Base-by-base conservation (phyloP, 768 basidiomycete species). In the Lentinula lateritia region DNA sequence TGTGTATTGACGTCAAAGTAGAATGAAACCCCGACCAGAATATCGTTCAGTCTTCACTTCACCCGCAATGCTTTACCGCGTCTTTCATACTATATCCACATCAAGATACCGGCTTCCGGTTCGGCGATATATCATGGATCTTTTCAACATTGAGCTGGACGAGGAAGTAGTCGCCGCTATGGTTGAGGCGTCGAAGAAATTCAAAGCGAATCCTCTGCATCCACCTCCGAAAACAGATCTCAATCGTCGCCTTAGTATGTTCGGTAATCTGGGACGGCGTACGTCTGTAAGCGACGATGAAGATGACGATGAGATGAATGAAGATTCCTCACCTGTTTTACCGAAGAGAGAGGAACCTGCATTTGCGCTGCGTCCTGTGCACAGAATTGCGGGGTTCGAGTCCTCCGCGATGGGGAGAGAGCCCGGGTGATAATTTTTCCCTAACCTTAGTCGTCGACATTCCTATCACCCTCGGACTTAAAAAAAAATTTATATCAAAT, bases 21-120 rank as follows among this genome's bases (percentile, higher is more conserved):
- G 92, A 69, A 84, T 94, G 78, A 93, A 93, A 74, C 80, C 87
- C 50, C 84, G 87, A 5, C 84, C 82, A 35, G 91, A 87, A 75
- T 95, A 86, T 65, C 85, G 87, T 32, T 71, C 77, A 3, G 82
- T 90, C 32, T 98, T 98, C 75, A 75, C 81, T 5, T 95, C 94
- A 0, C 82, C 90, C 0, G 75, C 84, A 4, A 82, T 95, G 71
- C 88, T 92, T 69, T 94, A 88, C 72, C 87, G 95, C 43, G 93
- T 89, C 0, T 78, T 98, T 41, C 89, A 93, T 58, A 86, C 90
- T 58, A 88, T 99, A 61, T 95, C 93, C 2, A 89, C 88, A 0
- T 91, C 92, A 62, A 88, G 92, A 62, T 98, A 93, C 72, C 90
- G 95, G 32, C 83, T 95, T 8, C 93, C 95, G 15, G 95, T 97